These are phyloP conservation scores for Kurtzmaniella quercitrusa DNA, from an alignment of 1,139 yeast genomes.

Conservation along the genomic window DNA sequence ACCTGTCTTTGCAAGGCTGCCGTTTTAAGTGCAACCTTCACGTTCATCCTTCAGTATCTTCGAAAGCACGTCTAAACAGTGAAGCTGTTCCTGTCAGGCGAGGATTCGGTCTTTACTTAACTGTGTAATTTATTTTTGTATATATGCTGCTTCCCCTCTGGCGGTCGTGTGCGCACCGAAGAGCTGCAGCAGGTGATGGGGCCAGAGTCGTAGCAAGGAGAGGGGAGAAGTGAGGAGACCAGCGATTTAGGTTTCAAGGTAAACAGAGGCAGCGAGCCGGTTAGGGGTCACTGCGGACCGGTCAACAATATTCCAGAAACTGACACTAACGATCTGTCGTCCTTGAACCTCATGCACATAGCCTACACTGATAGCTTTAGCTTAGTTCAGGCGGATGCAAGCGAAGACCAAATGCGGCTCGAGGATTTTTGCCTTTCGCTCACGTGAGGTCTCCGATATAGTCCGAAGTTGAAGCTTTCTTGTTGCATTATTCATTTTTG, in stretches of 20 bases:
- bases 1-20: neutral
- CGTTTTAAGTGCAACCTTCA: neutral
- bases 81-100: too few relatives aligned
- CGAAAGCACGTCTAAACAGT: too few relatives aligned
- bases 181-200: constrained; percentile 1
- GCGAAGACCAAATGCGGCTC: neutral
- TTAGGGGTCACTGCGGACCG: too few relatives aligned
- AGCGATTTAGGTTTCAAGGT: neutral
- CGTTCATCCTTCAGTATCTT: neutral
- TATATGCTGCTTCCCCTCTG: constrained; percentile 1
- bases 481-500: neutral
- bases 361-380: too few relatives aligned
- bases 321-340: too few relatives aligned
- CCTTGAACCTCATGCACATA: too few relatives aligned
- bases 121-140: neutral
- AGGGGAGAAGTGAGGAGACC: neutral
- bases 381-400: neutral
- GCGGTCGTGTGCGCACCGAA: neutral
- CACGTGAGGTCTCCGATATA: neutral
- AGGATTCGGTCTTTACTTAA: neutral
- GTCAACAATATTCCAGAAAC: too few relatives aligned
- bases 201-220: neutral
- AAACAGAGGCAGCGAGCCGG: neutral
- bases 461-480: neutral
- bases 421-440: neutral